Evolutionary conservation across 1,284 basidiomycete species (phyloP), one percentile per base, ranked within the genome.

Genomic region (Marasmius tenuissimus): DNA sequence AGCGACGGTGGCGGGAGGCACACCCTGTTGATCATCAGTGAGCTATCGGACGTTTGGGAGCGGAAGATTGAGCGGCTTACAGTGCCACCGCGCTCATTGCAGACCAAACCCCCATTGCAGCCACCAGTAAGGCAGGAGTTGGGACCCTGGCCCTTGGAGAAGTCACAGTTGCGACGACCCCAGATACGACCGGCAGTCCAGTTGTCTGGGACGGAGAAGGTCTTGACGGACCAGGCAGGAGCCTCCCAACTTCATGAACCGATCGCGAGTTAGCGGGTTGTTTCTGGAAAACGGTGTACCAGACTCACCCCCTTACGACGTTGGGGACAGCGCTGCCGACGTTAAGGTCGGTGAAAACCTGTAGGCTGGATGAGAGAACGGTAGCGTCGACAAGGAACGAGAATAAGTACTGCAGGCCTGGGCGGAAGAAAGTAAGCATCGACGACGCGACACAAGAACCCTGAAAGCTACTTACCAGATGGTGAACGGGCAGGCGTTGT

Each of bases 1-100:
- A 0, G 83, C 85, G 10, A 86, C 72, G 16, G 80, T 78, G 1
- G 81, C 85, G 45, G 85, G 85, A 42, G 85, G 84, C 7, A 86
- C 82, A 63, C 85, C 82, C 79, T 58, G 4, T 27, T 4, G n/a
- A 60, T 9, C 8, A 35, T 27, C 37, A 18, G 51, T 52, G n/a
- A 39, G 47, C 38, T 42, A 11, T 7, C 14, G n/a, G 47, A 18
- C 10, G 37, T 35, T 33, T 7, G n/a, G 27, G n/a, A 22, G 6
- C 27, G 7, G 14, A 42, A 10, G 18, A 22, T 22, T 22, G 39
- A 20, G 11, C 50, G 12, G 58, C 70, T 65, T 64, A 82, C 83
- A 14, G 78, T 80, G 45, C 79, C 81, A 18, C 71, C 76, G 34
- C 64, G 67, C 7, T 73, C 62, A 63, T 79, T 77, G 62, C 86